phyloP scores from a whole-genome alignment of 1,139 yeast genomes.

The Pichia sp. region DNA sequence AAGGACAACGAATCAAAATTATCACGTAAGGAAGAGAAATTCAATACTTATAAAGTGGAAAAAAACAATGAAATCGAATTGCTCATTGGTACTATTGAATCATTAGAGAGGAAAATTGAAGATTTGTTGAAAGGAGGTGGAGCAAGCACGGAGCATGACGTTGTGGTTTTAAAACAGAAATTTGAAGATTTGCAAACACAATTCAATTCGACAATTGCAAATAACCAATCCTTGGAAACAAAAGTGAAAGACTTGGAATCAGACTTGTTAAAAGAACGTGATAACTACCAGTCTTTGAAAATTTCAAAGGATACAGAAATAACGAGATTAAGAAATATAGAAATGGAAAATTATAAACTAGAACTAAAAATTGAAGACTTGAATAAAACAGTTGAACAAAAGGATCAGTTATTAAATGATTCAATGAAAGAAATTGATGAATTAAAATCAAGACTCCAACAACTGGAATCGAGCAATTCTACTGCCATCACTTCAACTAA shows the following conservation, averaged over 20 bases:
- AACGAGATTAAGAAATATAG: conserved; percentile 14
- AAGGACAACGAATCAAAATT: conserved; percentile 41
- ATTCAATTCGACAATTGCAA: background rate
- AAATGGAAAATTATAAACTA: conserved; percentile 18
- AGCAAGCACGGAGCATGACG: too few relatives aligned
- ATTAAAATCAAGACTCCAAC: background rate
- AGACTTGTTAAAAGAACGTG: background rate
- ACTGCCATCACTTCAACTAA: conserved; percentile 18
- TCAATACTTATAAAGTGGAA: conserved; percentile 38
- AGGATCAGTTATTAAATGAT: background rate
- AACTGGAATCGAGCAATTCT: background rate
- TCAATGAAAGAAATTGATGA: background rate
- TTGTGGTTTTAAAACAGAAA: background rate
- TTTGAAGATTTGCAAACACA: background rate
- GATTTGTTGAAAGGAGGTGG: too few relatives aligned
- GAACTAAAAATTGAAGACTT: conserved; percentile 17
- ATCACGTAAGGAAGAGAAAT: conserved; percentile 39
- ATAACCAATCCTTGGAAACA: background rate
- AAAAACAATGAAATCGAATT: conserved; percentile 52
- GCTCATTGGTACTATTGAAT: conserved; percentile 50
- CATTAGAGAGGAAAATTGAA: conserved; percentile 37
- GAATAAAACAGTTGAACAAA: background rate
- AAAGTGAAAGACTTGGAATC: background rate
- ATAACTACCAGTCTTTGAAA: conserved; percentile 7
- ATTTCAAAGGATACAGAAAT: conserved; percentile 13